phyloP scores from a whole-genome alignment of 208 protist species.

The Leishmania aethiopica region DNA sequence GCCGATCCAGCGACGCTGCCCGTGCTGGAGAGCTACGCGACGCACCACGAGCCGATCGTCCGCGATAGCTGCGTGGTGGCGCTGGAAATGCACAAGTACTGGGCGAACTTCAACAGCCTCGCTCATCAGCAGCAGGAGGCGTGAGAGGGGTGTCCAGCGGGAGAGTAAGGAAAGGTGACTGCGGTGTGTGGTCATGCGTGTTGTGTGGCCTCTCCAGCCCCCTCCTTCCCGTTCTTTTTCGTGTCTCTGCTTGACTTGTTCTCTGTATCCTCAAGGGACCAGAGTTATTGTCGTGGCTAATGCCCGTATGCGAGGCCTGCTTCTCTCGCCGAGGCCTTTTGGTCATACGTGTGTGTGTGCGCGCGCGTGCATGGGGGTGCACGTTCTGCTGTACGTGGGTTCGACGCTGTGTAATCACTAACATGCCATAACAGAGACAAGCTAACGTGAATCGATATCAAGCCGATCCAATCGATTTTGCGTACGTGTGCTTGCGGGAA shows the following conservation, averaged over 20 bases:
- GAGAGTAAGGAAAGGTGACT: not conserved
- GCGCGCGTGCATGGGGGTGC: not conserved
- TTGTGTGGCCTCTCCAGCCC: not conserved
- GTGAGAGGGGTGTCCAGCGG: not conserved
- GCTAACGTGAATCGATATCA: not conserved
- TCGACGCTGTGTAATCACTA: not conserved
- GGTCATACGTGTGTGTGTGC: too few species aligned
- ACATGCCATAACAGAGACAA: not conserved
- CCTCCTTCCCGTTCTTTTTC: not conserved
- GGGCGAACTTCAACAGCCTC: conserved; percentile 77
- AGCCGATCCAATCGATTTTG: not conserved
- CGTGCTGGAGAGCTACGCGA: conserved; percentile 65
- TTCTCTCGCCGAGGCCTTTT: not conserved
- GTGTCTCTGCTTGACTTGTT: not conserved
- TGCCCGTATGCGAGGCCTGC: not conserved
- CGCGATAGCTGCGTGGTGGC: conserved; percentile 86
- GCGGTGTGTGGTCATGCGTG: not conserved
- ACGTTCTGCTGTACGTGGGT: not conserved
- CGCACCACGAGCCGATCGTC: conserved; percentile 80
- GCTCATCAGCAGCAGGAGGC: conserved; percentile 13
- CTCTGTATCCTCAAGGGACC: too few species aligned
- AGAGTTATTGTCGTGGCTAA: not conserved
- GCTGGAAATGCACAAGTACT: conserved; percentile 90
- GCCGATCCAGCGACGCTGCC: conserved; percentile 73
- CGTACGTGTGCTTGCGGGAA: not conserved